Conservation (phyloP, 345 rosid genomes). For the Cardiospermum halicacabum region DNA sequence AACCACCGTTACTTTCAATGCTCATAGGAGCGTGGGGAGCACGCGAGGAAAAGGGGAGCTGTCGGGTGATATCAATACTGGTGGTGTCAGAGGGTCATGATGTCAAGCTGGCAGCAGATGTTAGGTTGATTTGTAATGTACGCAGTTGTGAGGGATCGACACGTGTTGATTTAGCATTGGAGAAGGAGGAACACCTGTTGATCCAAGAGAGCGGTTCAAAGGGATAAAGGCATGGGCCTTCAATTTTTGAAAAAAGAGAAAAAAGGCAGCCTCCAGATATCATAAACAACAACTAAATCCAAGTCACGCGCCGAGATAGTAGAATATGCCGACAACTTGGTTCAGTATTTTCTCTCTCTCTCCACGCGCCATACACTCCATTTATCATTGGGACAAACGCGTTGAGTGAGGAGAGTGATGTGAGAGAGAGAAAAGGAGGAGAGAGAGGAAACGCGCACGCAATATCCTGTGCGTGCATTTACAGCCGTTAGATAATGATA, state of each 20-base stretch:
- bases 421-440: no score
- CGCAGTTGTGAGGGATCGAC: constrained; percentile 1
- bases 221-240: constrained; percentile 15
- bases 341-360: neutral
- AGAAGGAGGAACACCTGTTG: neutral
- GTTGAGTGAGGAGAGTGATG: constrained; percentile 2
- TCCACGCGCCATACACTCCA: constrained; percentile 6
- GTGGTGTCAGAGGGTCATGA: constrained; percentile 16
- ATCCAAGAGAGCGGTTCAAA: constrained; percentile 34
- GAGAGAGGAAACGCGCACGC: constrained; percentile 15
- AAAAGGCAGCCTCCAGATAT: neutral
- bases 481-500: constrained; percentile 30
- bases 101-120: constrained; percentile 15
- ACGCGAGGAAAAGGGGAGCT: neutral
- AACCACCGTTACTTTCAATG: neutral
- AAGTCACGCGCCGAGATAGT: constrained; percentile 34
- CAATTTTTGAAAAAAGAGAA: neutral
- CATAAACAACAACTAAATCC: constrained; percentile 23
- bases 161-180: constrained; percentile 16
- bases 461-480: constrained; percentile 2
- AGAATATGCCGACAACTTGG: constrained; percentile 36
- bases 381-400: neutral
- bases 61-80: constrained; percentile 25
- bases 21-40: constrained; percentile 15
- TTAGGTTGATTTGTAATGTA: neutral